Base-by-base conservation (phyloP, 257 asterid species). In the Buddleja alternifolia region DNA sequence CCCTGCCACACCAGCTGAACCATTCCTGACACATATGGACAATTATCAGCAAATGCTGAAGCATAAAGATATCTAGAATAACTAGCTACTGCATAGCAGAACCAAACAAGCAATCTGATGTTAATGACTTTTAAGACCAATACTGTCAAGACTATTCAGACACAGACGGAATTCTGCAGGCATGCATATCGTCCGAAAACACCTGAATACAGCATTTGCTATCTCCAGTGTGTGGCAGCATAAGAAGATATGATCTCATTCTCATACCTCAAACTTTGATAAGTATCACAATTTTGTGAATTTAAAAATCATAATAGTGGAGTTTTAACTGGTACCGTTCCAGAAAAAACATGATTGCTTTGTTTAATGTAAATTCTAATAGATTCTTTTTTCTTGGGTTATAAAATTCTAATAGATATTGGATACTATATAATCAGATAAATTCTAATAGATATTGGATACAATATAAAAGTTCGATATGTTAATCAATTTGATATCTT, bases 1-100 rank as follows among this genome's bases (percentile, higher is more conserved):
- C 67, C 78, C 85, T 20, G 80, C 78, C 52, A 70, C 72, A 60
- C 88, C 91, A 81, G 83, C 83, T 65, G 94, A 83, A 67, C 86
- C 90, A 70, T 67, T 85, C 77, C 97, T 87, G 67, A 63, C 73
- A 71, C 48, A 63, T 55, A 56, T 80, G 56, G 79, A 73, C 63
- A 54, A 70, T 51, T 71, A 47, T 82, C 75, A 78, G 72, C 40
- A 77, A 61, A 44, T 16, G 57, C 66, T 40, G 77, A 74, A 79
- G 53, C 21, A 54, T 46, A 76, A 52, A 19, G 69, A 47, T 34
- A 74, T 54, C 62, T 9, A 60, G 67, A 79, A 57, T 36, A 68
- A 46, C 55, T 29, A 42, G 61, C 36, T 59, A 59, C 51, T 36
- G 76, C 71, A 52, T 69, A 60, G 34, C 59, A 62, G 63, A 25